Conservation (phyloP, 441 rosid species). For the Pelargonium exstipulatum region DNA sequence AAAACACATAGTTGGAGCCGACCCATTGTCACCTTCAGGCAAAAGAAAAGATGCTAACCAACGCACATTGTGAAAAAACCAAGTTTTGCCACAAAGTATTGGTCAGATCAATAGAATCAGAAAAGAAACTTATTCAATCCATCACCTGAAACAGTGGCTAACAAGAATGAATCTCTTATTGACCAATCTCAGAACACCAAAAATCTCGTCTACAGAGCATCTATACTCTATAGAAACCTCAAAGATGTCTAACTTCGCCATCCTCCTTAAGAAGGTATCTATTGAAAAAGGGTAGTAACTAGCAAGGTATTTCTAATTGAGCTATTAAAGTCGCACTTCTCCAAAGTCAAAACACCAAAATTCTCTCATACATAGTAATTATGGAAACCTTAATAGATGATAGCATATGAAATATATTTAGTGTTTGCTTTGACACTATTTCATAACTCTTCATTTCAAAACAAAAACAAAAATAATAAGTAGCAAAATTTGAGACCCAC, state of each 20-base stretch:
- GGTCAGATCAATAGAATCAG: background rate
- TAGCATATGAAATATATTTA: background rate
- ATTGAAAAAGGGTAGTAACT: background rate
- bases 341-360: background rate
- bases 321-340: background rate
- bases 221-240: background rate
- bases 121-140: background rate
- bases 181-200: background rate
- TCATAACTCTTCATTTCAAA: background rate
- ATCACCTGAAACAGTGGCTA: background rate
- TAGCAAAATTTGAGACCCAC: conserved; percentile 4
- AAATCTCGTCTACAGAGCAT: background rate
- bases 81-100: too few species aligned
- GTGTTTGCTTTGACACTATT: background rate
- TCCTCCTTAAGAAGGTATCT: background rate
- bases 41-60: background rate
- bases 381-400: background rate
- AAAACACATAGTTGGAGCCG: too few species aligned
- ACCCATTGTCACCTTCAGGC: too few species aligned
- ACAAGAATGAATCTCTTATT: background rate
- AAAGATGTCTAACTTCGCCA: background rate
- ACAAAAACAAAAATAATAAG: background rate
- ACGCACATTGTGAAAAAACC: background rate
- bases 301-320: background rate
- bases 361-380: background rate